Evolutionary conservation across 176 grass and related monocot genomes (phyloP), one percentile per base, ranked within the genome.

Genomic region (Ensete ventricosum): DNA sequence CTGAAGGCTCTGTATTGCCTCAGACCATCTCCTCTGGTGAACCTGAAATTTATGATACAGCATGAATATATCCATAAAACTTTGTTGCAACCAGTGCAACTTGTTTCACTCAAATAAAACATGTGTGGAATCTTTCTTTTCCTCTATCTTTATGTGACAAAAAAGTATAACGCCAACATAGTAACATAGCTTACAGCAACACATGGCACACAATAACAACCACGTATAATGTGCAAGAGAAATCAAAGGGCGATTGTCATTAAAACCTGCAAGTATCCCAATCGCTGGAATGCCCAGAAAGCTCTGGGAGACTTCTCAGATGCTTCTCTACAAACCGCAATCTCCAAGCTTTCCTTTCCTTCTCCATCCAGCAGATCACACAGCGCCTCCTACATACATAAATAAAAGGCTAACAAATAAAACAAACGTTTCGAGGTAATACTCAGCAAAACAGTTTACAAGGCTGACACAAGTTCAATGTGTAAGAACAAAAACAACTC

Each of bases 211-310:
- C 6, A 14, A 14, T 11, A 8, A 1, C 24, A 27, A 34, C 14
- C 14, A 69, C 6, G 57, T 21, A 11, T 10, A 64, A 25, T 3
- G 73, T 73, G 0, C 13, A 14, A 69, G 68, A 12, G 62, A n/a
- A 70, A 86, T 54, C 12, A 87, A 53, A 2, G 23, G 73, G 29
- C 52, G 67, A 19, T 63, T 81, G 53, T 14, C 50, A 64, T 72
- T 23, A 68, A 62, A 71, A 96, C 94, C 90, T 98, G 94, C 64
- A 98, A 89, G 88, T 93, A 98, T 53, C 94, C 90, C 62, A 98
- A 84, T 86, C 90, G 87, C 53, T 43, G 50, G 59, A 93, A 98
- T 20, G 90, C 90, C 94, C 94, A 98, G 80, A 89, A 98, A 11
- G 94, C 82, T 7, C 82, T 89, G 5, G 85, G 88, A 23, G 94